Evolutionary conservation across 192 early-diverging fungal genomes (phyloP).

Genomic region (Coemansia furcata): DNA sequence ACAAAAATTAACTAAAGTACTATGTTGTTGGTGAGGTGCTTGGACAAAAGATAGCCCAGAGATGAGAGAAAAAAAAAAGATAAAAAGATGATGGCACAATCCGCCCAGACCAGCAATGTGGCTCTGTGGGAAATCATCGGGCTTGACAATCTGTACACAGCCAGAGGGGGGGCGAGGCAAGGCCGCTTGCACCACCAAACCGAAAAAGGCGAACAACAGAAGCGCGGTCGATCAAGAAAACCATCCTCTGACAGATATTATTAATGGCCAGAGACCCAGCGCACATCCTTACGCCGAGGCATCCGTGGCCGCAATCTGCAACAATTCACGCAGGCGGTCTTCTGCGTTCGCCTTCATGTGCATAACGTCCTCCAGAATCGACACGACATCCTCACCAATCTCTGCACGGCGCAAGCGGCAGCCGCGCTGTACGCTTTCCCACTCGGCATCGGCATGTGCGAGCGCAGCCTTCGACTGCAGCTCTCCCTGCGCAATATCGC

Average conservation of each 20-base stretch:
- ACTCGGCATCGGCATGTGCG: conserved; percentile 46
- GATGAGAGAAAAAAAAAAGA: conserved; percentile 3
- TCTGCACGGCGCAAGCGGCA: conserved; percentile 44
- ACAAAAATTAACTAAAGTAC: neutral
- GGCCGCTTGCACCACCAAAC: neutral
- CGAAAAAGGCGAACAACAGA: neutral
- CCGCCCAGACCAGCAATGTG: conserved; percentile 1
- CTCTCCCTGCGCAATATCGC: conserved; percentile 44
- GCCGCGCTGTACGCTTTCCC: conserved; percentile 52
- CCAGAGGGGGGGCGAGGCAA: neutral
- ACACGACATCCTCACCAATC: conserved; percentile 46
- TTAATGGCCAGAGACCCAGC: neutral
- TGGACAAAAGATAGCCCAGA: neutral
- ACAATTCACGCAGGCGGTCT: conserved; percentile 35
- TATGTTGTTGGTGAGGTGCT: neutral
- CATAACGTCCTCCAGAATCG: conserved; percentile 37
- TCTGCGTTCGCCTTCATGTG: conserved; percentile 42
- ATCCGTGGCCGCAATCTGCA: conserved; percentile 30
- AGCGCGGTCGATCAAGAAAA: neutral
- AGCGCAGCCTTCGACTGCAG: conserved; percentile 45
- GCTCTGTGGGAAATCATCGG: conserved; percentile 3
- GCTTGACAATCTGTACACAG: neutral
- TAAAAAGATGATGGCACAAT: neutral
- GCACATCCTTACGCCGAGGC: neutral
- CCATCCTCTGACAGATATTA: neutral